Percentiles rank a stretch among this genome's conserved stretches.
phyloP scores from a whole-genome alignment of 352 stramenopile genomes.

The Pythium grandisporangium region DNA sequence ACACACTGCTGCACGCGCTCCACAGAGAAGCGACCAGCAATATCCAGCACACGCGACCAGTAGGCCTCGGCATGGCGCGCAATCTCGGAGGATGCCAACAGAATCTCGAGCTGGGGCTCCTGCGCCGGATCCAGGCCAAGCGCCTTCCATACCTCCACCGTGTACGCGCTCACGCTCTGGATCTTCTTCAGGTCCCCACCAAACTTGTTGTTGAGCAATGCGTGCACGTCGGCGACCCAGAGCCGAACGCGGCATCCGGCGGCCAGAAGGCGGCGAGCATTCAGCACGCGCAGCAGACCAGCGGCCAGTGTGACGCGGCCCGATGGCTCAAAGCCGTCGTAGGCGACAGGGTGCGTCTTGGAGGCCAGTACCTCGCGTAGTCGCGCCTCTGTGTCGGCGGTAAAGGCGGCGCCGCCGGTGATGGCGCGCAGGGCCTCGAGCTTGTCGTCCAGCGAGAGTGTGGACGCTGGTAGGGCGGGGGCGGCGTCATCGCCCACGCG shows the following conservation, averaged over 20 bases:
- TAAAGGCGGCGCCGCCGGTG: conserved; percentile 29
- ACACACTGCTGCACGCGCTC: conserved; percentile 96
- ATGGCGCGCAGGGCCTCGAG: conserved; percentile 49
- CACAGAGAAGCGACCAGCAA: conserved; percentile 83
- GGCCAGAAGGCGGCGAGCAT: conserved; percentile 86
- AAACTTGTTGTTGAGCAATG: conserved; percentile 99
- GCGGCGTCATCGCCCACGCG: conserved; percentile 17
- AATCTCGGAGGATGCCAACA: conserved; percentile 96
- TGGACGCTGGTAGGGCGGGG: conserved; percentile 14
- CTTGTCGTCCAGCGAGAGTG: conserved; percentile 53
- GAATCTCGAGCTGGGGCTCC: conserved; percentile 94
- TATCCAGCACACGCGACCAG: conserved; percentile 91
- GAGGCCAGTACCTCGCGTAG: conserved; percentile 66
- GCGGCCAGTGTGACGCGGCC: conserved; percentile 98
- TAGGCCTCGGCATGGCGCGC: conserved; percentile 83
- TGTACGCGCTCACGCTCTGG: conserved; percentile 89
- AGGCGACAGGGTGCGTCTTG: conserved; percentile 85
- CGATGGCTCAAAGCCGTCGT: conserved; percentile 98
- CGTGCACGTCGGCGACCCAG: conserved; percentile 98
- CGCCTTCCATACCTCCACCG: conserved; percentile 99
- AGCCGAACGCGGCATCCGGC: conserved; percentile 96
- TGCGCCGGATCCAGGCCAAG: conserved; percentile 90
- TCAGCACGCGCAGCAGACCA: conserved; percentile 92
- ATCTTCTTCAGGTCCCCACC: conserved; percentile 97
- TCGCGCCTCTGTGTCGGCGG: conserved; percentile 44